Conservation (phyloP, 306 rosid species). For the Cyamopsis tetragonoloba region DNA sequence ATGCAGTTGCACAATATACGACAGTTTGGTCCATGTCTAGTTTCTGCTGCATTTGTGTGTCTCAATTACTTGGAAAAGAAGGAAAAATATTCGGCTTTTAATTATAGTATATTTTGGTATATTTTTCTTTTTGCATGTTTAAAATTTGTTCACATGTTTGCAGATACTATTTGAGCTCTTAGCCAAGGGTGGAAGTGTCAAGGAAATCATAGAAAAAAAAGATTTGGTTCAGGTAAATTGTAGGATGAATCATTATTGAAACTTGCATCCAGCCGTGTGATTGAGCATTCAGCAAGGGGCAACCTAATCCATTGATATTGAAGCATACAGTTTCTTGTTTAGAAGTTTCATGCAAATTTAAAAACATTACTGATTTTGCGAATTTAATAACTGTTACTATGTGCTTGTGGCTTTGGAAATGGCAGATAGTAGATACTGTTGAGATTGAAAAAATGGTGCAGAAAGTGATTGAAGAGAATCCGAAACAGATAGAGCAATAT, state of each 20-base stretch:
- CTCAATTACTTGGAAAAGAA: conserved; percentile 16
- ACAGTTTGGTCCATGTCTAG: background rate
- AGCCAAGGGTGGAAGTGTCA: conserved; percentile 87
- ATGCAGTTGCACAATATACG: background rate
- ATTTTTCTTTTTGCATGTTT: conserved; percentile 4
- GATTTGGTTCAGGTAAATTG: conserved; percentile 87
- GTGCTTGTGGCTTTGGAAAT: conserved; percentile 20
- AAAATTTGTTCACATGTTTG: conserved; percentile 24
- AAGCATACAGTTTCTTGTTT: background rate
- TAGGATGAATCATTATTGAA: background rate
- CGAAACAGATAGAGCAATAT: conserved; percentile 84
- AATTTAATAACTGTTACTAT: conserved; percentile 1
- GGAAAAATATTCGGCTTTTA: background rate
- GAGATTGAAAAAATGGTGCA: conserved; percentile 87
- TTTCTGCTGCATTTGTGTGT: background rate
- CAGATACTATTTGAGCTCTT: conserved; percentile 86
- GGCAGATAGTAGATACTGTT: conserved; percentile 72
- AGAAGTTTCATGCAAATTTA: background rate
- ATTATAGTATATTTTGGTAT: background rate
- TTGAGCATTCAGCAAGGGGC: too few species aligned
- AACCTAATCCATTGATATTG: too few species aligned
- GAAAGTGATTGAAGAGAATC: conserved; percentile 74
- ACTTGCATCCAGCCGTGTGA: background rate
- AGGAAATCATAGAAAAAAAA: conserved; percentile 71
- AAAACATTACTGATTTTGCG: background rate